A percentile compares a stretch with the other conserved stretches of the same genome.
Conservation (phyloP, 495 filamentous ascomycete genomes). For the Trichoderma gamsii region DNA sequence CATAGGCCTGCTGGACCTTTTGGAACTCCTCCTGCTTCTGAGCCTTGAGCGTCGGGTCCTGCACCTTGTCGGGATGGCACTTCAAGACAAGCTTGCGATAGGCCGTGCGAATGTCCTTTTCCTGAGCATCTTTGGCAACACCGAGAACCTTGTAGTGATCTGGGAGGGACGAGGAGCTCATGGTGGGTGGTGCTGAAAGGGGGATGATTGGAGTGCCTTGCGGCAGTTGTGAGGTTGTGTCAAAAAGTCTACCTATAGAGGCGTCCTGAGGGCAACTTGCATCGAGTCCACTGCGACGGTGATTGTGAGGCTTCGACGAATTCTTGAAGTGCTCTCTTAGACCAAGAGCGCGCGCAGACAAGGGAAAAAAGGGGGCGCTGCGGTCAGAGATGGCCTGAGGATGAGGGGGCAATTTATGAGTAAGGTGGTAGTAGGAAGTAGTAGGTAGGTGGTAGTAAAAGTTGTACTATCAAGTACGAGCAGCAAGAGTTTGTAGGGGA, state of each 20-base stretch:
- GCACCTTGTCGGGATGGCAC: slow-evolving; percentile 92
- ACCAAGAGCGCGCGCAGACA: not conserved
- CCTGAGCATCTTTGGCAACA: slow-evolving; percentile 65
- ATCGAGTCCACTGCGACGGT: not conserved
- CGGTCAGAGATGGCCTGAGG: not conserved
- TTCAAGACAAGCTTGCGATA: slow-evolving; percentile 91
- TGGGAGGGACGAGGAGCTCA: slow-evolving; percentile 57
- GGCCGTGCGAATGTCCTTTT: slow-evolving; percentile 67
- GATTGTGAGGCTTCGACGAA: not conserved
- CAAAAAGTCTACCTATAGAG: not conserved
- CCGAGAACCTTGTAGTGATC: slow-evolving; percentile 83
- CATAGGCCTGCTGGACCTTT: slow-evolving; percentile 88
- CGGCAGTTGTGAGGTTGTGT: not conserved
- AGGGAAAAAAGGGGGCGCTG: not conserved
- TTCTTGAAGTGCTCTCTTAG: not conserved
- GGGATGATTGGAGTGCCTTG: not conserved
- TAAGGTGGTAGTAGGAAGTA: not conserved
- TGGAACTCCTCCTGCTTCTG: slow-evolving; percentile 82
- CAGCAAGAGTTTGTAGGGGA: not conserved
- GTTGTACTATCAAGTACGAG: not conserved
- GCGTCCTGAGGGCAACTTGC: not conserved
- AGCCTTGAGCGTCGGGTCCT: slow-evolving; percentile 58
- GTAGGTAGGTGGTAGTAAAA: not conserved
- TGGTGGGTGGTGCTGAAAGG: slow-evolving; percentile 31
- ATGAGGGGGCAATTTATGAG: not conserved